phyloP scores from a whole-genome alignment of 2,329 filamentous ascomycete genomes.

The Trichoderma oligosporum region DNA sequence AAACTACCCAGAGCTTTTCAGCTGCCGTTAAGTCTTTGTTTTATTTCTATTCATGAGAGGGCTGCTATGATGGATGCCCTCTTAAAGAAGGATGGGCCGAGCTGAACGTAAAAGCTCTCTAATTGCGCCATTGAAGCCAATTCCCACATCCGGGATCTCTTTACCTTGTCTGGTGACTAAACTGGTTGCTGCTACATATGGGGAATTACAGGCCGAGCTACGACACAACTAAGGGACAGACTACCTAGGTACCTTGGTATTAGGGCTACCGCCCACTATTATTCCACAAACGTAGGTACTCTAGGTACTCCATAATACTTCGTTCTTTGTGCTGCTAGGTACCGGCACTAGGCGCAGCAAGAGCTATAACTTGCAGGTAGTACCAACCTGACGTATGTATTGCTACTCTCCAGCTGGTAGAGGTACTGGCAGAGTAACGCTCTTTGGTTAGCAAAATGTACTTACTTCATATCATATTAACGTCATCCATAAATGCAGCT shows the following conservation, averaged over 20 bases:
- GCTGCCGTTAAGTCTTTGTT: not conserved
- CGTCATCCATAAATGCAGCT: slow-evolving; percentile 31
- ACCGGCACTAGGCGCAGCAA: too few species aligned
- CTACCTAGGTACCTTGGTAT: too few species aligned
- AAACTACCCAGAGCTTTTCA: not conserved
- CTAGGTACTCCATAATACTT: too few species aligned
- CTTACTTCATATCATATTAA: slow-evolving; percentile 11
- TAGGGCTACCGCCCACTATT: slow-evolving; percentile 15
- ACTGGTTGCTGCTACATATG: slow-evolving; percentile 8
- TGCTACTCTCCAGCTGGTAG: too few species aligned
- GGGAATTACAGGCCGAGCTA: slow-evolving; percentile 18
- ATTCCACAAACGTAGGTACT: not conserved
- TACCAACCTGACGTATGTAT: too few species aligned
- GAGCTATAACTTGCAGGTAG: too few species aligned
- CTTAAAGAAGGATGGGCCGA: not conserved
- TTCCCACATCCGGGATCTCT: slow-evolving; percentile 6
- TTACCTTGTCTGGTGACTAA: not conserved
- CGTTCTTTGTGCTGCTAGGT: not conserved
- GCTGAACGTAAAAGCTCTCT: not conserved
- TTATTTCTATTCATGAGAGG: not conserved
- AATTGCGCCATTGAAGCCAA: not conserved
- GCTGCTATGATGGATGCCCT: too few species aligned
- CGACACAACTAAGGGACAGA: slow-evolving; percentile 1
- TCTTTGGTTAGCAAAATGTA: too few species aligned
- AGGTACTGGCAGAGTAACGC: too few species aligned